A percentile compares a stretch with the other conserved stretches of the same genome.
Evolutionary conservation across 2,329 filamentous ascomycete species (phyloP).

Genomic region (Coniochaeta prunicola): DNA sequence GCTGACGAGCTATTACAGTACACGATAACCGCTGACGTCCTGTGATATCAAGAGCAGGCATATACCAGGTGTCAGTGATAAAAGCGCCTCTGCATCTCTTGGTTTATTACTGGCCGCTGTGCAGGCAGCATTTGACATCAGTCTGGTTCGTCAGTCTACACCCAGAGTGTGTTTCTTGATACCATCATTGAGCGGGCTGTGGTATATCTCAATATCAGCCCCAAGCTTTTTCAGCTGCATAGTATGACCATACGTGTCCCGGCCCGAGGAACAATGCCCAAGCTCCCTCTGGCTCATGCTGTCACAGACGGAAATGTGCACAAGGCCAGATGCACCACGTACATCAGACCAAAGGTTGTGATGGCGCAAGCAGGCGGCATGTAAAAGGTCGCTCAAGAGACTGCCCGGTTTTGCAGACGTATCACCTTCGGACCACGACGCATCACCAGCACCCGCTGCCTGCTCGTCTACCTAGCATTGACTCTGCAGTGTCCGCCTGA

Average conservation of each 20-base stretch:
- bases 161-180: not conserved
- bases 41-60: no score
- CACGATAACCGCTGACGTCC: not conserved
- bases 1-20: not conserved
- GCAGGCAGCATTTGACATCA: not conserved
- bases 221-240: not conserved
- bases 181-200: not conserved
- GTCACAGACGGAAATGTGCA: not conserved
- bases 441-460: not conserved
- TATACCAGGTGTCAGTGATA: no score
- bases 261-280: not conserved
- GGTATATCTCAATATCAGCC: not conserved
- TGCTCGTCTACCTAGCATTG: not conserved
- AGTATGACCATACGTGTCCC: no score
- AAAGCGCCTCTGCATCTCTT: not conserved
- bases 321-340: not conserved
- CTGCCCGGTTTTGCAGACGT: not conserved
- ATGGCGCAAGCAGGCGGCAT: not conserved
- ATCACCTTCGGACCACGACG: not conserved
- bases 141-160: not conserved
- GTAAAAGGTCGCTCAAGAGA: not conserved
- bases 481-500: no score
- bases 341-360: not conserved
- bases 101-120: not conserved
- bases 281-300: not conserved